Conservation (phyloP, 345 rosid species). For the Excoecaria agallocha region DNA sequence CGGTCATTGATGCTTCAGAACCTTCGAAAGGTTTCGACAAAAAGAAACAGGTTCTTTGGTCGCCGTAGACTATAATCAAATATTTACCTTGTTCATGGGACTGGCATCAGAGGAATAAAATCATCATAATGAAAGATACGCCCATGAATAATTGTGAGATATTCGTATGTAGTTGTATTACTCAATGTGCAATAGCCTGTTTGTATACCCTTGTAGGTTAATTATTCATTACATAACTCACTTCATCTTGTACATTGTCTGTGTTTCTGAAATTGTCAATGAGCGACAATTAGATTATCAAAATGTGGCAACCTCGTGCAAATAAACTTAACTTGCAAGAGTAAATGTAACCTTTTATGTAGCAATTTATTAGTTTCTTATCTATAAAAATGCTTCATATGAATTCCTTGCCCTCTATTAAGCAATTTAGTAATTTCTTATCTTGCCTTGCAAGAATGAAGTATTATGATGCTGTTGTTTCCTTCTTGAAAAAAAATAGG, state of each 20-base stretch:
- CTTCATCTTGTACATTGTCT: too few species aligned
- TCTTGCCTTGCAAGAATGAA: background rate
- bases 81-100: too few species aligned
- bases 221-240: background rate
- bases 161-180: background rate
- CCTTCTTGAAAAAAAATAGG: background rate
- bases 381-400: background rate
- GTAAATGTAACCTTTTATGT: too few species aligned
- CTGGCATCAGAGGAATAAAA: background rate
- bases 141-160: background rate
- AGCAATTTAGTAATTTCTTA: background rate
- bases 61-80: background rate
- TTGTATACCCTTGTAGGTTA: background rate
- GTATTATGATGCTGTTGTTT: background rate
- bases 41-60: background rate
- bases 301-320: too few species aligned
- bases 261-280: too few species aligned
- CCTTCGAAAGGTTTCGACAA: slow-evolving; percentile 29
- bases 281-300: too few species aligned
- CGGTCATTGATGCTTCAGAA: slow-evolving; percentile 72
- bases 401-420: background rate
- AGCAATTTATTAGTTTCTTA: too few species aligned
- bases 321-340: too few species aligned
- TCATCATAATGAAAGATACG: background rate
- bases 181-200: background rate